These are phyloP conservation scores for Clarireedia homoeocarpa DNA, from an alignment of 2,329 filamentous ascomycete species.

Conservation along the genomic window DNA sequence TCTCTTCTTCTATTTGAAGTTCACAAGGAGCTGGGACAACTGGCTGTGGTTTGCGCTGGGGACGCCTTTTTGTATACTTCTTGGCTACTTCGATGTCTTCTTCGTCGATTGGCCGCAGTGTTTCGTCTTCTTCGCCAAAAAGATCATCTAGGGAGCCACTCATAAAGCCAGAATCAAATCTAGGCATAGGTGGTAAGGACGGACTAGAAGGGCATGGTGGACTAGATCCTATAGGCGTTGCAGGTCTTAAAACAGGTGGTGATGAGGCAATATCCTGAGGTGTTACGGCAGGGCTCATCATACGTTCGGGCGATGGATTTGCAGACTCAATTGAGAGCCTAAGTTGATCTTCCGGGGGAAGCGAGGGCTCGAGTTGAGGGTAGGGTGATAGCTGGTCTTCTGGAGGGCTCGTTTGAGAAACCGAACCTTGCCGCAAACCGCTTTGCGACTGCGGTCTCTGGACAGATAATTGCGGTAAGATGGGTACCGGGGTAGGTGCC, in stretches of 20 bases:
- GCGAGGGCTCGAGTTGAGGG: conserved; percentile 25
- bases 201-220: conserved; percentile 63
- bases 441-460: conserved; percentile 34
- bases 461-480: conserved; percentile 29
- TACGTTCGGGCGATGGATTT: conserved; percentile 41
- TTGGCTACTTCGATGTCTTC: conserved; percentile 31
- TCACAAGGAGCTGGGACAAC: conserved; percentile 16
- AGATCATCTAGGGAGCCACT: conserved; percentile 56
- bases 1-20: conserved; percentile 30
- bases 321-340: conserved; percentile 35
- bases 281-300: conserved; percentile 51
- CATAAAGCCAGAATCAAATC: conserved; percentile 73
- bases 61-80: conserved; percentile 24
- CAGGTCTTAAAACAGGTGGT: conserved; percentile 66
- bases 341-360: conserved; percentile 27
- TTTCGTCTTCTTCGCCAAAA: conserved; percentile 50
- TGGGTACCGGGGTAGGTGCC: conserved; percentile 68
- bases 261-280: conserved; percentile 83
- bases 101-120: conserved; percentile 29
- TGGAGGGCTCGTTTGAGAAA: conserved; percentile 35
- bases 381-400: conserved; percentile 35
- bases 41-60: conserved; percentile 10
- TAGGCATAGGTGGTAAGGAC: conserved; percentile 48
- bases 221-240: conserved; percentile 62
- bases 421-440: conserved; percentile 53